phyloP scores from a whole-genome alignment of 1,284 basidiomycete genomes.

The Malassezia yamatoensis region DNA sequence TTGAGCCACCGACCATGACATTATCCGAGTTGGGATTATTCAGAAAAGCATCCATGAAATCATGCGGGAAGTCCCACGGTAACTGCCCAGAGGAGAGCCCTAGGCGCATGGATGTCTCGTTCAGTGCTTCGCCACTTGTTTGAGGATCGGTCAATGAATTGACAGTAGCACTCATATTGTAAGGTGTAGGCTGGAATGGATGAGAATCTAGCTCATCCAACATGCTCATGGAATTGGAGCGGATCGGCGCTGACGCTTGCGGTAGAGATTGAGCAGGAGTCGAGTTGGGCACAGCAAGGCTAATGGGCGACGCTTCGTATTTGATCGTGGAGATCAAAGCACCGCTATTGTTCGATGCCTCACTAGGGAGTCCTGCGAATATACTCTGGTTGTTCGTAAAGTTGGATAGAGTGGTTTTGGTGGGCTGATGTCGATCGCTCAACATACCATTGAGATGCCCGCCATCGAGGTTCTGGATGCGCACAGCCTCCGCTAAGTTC shows the following conservation, averaged over 20 bases:
- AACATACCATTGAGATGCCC: not conserved
- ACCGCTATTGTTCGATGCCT: not conserved
- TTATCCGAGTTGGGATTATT: conserved; percentile 4
- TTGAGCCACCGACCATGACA: not conserved
- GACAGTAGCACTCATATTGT: not conserved
- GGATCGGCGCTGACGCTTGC: not conserved
- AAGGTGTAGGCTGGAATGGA: not conserved
- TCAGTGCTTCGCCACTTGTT: not conserved
- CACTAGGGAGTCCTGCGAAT: not conserved
- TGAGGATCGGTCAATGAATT: conserved; percentile 9
- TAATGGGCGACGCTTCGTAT: not conserved
- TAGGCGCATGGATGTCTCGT: conserved; percentile 1
- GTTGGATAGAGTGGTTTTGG: not conserved
- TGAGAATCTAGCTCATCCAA: conserved; percentile 2
- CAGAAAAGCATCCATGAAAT: conserved; percentile 16
- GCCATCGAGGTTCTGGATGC: not conserved
- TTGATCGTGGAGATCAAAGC: not conserved
- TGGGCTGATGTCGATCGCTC: not conserved
- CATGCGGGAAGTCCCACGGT: conserved; percentile 5
- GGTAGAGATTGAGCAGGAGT: not conserved
- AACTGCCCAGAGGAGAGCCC: conserved; percentile 1
- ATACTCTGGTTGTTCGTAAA: not conserved
- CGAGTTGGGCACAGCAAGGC: not conserved
- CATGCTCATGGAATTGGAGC: conserved; percentile 14
- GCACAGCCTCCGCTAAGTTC: not conserved